These are phyloP conservation scores for Boletus coccyginus DNA, from an alignment of 768 basidiomycete species.

Conservation along the genomic window DNA sequence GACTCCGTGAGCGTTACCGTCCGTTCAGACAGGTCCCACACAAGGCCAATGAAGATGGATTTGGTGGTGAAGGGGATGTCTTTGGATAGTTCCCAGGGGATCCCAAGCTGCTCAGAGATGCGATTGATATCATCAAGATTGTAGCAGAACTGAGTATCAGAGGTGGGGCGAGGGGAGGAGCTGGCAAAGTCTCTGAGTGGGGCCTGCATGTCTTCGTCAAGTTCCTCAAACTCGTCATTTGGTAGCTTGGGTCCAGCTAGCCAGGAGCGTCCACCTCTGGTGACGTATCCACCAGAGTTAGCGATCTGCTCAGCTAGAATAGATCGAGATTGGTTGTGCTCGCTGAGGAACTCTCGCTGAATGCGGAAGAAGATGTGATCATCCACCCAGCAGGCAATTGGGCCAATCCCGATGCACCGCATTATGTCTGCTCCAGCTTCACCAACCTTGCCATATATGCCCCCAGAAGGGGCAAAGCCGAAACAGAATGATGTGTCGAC, in stretches of 20 bases:
- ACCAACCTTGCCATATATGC: background rate
- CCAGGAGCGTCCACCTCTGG: background rate
- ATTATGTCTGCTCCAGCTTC: background rate
- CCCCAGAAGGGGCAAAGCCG: no score
- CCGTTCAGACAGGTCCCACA: background rate
- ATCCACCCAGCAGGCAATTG: background rate
- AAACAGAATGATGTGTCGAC: no score
- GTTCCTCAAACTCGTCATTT: background rate
- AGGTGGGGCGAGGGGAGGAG: accelerated
- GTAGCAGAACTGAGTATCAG: background rate
- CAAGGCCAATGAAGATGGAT: background rate
- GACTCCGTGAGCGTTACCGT: background rate
- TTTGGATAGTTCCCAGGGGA: background rate
- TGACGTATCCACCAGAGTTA: no score
- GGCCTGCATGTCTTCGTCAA: background rate
- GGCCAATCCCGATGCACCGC: background rate
- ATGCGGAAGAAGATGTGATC: background rate
- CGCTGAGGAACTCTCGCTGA: background rate
- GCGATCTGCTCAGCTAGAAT: background rate
- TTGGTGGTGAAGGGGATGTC: background rate
- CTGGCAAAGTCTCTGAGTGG: background rate
- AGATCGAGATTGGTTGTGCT: background rate
- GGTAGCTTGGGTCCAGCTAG: background rate
- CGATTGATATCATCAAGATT: background rate
- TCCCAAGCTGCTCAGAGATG: background rate